Base-by-base conservation (phyloP, 805 yeast genomes). In the Spathaspora sp. region DNA sequence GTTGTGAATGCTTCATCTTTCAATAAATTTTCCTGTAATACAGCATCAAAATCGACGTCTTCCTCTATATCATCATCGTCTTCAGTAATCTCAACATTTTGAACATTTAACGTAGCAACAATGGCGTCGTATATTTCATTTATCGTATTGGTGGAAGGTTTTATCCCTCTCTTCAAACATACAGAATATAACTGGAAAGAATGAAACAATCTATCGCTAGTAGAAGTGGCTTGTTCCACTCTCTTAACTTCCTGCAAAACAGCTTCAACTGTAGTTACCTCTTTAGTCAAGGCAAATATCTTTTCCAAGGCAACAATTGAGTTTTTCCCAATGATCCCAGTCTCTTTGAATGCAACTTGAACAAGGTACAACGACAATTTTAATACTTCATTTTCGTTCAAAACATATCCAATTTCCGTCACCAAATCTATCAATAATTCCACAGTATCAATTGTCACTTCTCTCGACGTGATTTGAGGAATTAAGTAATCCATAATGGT, bases 381-480 rank as follows among this genome's bases (percentile, higher is more conserved):
- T 0, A 48, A 56, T 10, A 76, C 51, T 49, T 81, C 82, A 0
- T 57, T 61, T 4, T 59, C 53, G 0, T 69, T 55, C 32, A 83
- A 66, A 3, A 67, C 67, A 16, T 66, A 57, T 2, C 85, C 83
- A 53, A 82, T 67, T 50, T 75, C 71, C 52, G 75, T 76, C 46
- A 83, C 67, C 42, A 86, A 56, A 57, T 84, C 89, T 19, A 78
- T 72, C 44, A 85, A 62, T 5, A 85, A 75, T 61, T 87, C 93
- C 55, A 85, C 76, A 42, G 77, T 69, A 58, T 87, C 91, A 35
- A 84, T 74, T 11, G 72, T 66, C 29, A 78, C 66, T 54, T 64
- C 59, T 45, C 62, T 50, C 14, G 60, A 58, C 11, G 71, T 57
- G 18, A 79, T 59, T 17, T 63, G 64, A 2, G 80, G 79, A 14